Percentiles rank a stretch among this genome's conserved stretches.
Conservation (phyloP, 768 basidiomycete genomes). For the Chalciporus sphaerocephalus region DNA sequence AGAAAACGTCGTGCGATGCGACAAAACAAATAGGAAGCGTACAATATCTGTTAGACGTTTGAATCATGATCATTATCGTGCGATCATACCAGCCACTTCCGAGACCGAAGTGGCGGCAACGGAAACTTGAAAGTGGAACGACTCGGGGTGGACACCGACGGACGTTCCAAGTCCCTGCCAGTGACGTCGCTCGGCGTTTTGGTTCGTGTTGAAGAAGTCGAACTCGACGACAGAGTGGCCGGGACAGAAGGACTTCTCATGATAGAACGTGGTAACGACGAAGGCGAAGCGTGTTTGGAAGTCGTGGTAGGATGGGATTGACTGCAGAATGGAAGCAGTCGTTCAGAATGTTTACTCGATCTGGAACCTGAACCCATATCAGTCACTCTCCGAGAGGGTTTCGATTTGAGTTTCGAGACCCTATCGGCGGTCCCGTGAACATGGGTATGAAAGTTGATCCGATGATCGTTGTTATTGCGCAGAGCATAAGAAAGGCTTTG, state of each 20-base stretch:
- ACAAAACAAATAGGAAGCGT: not conserved
- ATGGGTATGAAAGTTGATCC: not conserved
- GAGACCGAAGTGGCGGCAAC: not conserved
- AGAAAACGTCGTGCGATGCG: not conserved
- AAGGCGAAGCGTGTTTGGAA: not conserved
- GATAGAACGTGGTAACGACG: not conserved
- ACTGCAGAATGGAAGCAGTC: constrained; percentile 19
- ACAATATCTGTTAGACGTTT: constrained; percentile 4
- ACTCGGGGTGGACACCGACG: constrained; percentile 5
- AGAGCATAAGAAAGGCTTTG: constrained; percentile 8
- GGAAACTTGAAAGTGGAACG: not conserved
- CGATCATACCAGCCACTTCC: constrained; percentile 3
- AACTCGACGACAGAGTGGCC: constrained; percentile 1
- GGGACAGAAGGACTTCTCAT: not conserved
- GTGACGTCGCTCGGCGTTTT: not conserved
- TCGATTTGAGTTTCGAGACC: not conserved
- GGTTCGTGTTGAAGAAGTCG: constrained; percentile 1
- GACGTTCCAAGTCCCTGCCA: no score
- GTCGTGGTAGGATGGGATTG: constrained; percentile 2
- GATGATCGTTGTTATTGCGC: not conserved
- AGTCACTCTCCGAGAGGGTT: constrained; percentile 9
- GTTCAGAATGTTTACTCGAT: constrained; percentile 6
- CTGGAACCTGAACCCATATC: not conserved
- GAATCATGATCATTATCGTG: not conserved
- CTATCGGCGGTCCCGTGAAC: constrained; percentile 4